Evolutionary conservation across 306 rosid genomes (phyloP).

Genomic region (Notholithocarpus densiflorus): DNA sequence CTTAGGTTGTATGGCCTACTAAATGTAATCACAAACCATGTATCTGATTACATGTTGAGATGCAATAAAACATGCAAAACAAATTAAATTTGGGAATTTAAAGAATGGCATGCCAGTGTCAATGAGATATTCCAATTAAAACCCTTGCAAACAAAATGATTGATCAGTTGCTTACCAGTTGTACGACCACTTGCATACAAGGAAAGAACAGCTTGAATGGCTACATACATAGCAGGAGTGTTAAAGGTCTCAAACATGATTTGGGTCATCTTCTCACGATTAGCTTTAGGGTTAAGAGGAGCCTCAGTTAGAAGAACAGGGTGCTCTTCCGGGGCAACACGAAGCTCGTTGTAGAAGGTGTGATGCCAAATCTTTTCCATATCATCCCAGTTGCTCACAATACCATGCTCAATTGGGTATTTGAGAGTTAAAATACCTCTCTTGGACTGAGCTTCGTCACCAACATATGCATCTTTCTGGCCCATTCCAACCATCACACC

Average conservation of each 20-base stretch:
- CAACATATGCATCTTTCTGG: conserved; percentile 98
- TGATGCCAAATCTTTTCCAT: conserved; percentile 99
- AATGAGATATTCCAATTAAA: conserved; percentile 12
- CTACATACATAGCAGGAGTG: conserved; percentile 98
- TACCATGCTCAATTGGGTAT: conserved; percentile 97
- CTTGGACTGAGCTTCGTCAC: conserved; percentile 99
- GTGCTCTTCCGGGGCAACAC: conserved; percentile 99
- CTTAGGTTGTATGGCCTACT: not conserved
- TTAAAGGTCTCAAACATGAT: conserved; percentile 98
- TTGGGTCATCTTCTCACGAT: conserved; percentile 99
- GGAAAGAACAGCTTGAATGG: conserved; percentile 99
- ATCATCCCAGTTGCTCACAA: conserved; percentile 99
- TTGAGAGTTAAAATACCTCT: conserved; percentile 92
- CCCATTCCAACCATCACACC: conserved; percentile 99
- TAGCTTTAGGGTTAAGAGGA: conserved; percentile 96
- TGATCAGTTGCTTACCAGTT: conserved; percentile 61
- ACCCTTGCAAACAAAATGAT: conserved; percentile 6
- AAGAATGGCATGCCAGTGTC: not conserved
- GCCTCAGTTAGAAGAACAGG: conserved; percentile 99
- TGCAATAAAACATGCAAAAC: not conserved
- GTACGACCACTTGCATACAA: conserved; percentile 99
- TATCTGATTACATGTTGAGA: not conserved
- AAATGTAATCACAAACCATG: not conserved
- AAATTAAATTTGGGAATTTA: not conserved
- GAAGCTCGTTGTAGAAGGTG: conserved; percentile 96